phyloP scores from a whole-genome alignment of 1,284 basidiomycete species.

The Tilletia indica region DNA sequence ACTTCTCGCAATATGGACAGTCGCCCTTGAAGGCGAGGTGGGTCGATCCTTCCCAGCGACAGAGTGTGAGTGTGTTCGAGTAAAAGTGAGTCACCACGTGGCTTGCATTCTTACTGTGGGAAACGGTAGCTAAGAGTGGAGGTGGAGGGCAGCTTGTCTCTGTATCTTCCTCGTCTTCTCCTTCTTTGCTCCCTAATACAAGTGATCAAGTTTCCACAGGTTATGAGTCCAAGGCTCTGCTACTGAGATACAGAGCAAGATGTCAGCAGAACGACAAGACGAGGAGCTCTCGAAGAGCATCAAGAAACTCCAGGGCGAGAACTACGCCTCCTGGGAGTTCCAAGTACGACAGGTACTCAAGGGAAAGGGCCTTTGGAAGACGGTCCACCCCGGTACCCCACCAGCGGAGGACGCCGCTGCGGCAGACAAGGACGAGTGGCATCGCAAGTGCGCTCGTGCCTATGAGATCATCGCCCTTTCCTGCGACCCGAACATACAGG shows the following conservation, averaged over 20 bases:
- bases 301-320: background rate
- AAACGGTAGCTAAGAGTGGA: background rate
- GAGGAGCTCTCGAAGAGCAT: background rate
- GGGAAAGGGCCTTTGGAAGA: background rate
- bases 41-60: too few relatives aligned
- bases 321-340: background rate
- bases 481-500: background rate
- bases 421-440: background rate
- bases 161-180: background rate
- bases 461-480: background rate
- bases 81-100: too few relatives aligned
- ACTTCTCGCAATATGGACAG: too few relatives aligned
- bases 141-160: constrained; percentile 1
- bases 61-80: too few relatives aligned
- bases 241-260: background rate
- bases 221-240: constrained; percentile 10
- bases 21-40: too few relatives aligned
- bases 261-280: background rate
- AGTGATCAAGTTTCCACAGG: constrained; percentile 2
- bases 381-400: background rate
- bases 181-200: background rate
- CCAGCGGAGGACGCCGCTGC: background rate
- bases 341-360: background rate
- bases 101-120: background rate
- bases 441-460: background rate